phyloP scores from a whole-genome alignment of 2,329 filamentous ascomycete genomes.

The Fusarium veterinarium region DNA sequence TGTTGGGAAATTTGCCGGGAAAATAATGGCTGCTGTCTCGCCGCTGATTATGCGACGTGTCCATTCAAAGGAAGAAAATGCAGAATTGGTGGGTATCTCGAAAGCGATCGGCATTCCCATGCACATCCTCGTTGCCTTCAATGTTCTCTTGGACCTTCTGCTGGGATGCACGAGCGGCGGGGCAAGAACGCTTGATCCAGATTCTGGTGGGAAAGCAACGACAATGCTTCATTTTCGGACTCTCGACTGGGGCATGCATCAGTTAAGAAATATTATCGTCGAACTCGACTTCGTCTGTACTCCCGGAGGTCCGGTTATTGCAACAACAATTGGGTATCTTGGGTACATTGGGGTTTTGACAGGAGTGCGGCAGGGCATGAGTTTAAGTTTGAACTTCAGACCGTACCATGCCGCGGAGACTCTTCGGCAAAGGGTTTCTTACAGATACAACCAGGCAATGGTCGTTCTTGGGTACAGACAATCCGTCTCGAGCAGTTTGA shows the following conservation, averaged over 20 bases:
- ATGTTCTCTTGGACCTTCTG: conserved; percentile 71
- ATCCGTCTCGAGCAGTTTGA: conserved; percentile 44
- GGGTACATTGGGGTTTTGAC: conserved; percentile 63
- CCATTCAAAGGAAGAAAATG: conserved; percentile 65
- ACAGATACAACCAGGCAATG: conserved; percentile 46
- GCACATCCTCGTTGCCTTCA: conserved; percentile 71
- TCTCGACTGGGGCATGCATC: conserved; percentile 66
- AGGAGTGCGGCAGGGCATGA: conserved; percentile 58
- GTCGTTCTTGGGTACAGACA: conserved; percentile 40
- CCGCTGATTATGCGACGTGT: conserved; percentile 62
- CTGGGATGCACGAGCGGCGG: conserved; percentile 72
- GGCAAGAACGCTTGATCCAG: conserved; percentile 33
- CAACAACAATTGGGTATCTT: conserved; percentile 60
- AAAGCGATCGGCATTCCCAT: conserved; percentile 62
- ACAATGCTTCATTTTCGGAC: conserved; percentile 66
- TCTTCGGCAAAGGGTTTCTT: conserved; percentile 25
- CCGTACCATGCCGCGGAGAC: conserved; percentile 46
- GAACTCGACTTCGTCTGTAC: conserved; percentile 61
- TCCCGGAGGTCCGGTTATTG: conserved; percentile 51
- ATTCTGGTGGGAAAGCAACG: conserved; percentile 22
- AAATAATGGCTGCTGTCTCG: conserved; percentile 51
- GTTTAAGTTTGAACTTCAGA: conserved; percentile 61
- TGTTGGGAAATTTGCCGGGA: conserved; percentile 32
- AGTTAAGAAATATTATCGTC: conserved; percentile 60
- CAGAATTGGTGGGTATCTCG: conserved; percentile 70